These are phyloP conservation scores for Beauveria rudraprayagi DNA, from an alignment of 2,329 filamentous ascomycete genomes.

Conservation along the genomic window DNA sequence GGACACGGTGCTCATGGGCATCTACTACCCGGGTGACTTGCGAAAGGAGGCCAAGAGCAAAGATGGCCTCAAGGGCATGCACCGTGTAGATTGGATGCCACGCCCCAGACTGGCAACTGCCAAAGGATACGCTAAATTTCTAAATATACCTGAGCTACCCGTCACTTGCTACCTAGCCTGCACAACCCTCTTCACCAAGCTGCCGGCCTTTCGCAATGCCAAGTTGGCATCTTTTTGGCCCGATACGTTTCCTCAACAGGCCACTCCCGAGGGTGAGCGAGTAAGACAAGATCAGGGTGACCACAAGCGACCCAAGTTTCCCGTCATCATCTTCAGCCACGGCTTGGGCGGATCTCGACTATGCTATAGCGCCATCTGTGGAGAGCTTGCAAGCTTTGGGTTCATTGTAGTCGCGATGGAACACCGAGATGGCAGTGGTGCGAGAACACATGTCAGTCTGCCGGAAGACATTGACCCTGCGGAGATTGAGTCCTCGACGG, in stretches of 20 bases:
- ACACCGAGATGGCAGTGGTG: conserved; percentile 56
- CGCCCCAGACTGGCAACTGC: conserved; percentile 47
- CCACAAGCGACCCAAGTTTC: conserved; percentile 40
- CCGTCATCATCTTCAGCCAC: conserved; percentile 58
- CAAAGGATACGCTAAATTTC: conserved; percentile 55
- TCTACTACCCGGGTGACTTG: conserved; percentile 56
- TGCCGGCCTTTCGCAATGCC: conserved; percentile 56
- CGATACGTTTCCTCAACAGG: not conserved
- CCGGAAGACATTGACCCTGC: conserved; percentile 30
- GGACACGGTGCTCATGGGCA: conserved; percentile 52
- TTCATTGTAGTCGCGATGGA: conserved; percentile 58
- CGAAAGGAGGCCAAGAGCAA: conserved; percentile 14
- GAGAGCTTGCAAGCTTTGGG: conserved; percentile 58
- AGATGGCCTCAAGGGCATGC: conserved; percentile 33
- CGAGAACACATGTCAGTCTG: conserved; percentile 53
- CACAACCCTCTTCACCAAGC: conserved; percentile 55
- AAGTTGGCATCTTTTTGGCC: conserved; percentile 33
- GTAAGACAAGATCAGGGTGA: not conserved
- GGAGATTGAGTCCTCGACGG: conserved; percentile 22
- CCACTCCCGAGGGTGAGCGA: not conserved
- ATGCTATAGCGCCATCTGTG: conserved; percentile 54
- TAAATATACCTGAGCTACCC: conserved; percentile 40
- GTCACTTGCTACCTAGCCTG: conserved; percentile 45
- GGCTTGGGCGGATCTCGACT: conserved; percentile 57
- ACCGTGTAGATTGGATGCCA: conserved; percentile 54